Base-by-base conservation (phyloP, 192 early-diverging fungal genomes). In the Geranomyces michiganensis region DNA sequence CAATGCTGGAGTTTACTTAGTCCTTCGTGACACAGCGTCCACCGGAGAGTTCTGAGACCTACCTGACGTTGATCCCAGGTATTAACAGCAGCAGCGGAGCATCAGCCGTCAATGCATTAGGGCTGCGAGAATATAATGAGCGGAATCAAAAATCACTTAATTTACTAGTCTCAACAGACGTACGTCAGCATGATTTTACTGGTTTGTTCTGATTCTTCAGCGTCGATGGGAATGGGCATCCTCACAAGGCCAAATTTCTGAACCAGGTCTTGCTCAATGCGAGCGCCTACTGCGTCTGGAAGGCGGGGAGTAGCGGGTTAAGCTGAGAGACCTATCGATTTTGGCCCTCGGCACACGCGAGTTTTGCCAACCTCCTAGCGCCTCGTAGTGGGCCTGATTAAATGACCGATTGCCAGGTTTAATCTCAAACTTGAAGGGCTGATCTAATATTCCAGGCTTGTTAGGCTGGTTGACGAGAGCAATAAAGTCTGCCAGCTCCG, bases 371-470 rank as follows among this genome's bases (percentile, higher is more conserved):
- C 62, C 71, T 1, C 64, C 71, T 17, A 72, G 31, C 19, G 62
- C 63, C 47, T 72, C 71, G 33, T 72, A 72, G 30, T 72, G 71
- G 12, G n/a, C 48, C 36, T 72, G 62, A 26, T 72, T 72, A 29
- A 26, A 65, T 27, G 44, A 22, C 10, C 26, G 27, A 33, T 68
- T 27, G 13, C 44, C 48, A 13, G 63, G 51, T 17, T 30, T 67
- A 46, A 72, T 44, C 6, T 56, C 36, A 41, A 72, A 72, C 29
- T 72, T 26, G 56, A 72, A 72, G 12, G 62, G 71, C 36, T 62
- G 21, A 17, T 46, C 71, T 71, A 14, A 26, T 0, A 60, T 9
- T 0, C 19, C 2, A 67, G 46, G 67, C 12, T 24, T 22, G 27
- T 19, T 13, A 69, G 31, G 29, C 27, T 22, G 21, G 5, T 22